Conservation (phyloP, 169 alveolate species). For the Blepharisma undulans region DNA sequence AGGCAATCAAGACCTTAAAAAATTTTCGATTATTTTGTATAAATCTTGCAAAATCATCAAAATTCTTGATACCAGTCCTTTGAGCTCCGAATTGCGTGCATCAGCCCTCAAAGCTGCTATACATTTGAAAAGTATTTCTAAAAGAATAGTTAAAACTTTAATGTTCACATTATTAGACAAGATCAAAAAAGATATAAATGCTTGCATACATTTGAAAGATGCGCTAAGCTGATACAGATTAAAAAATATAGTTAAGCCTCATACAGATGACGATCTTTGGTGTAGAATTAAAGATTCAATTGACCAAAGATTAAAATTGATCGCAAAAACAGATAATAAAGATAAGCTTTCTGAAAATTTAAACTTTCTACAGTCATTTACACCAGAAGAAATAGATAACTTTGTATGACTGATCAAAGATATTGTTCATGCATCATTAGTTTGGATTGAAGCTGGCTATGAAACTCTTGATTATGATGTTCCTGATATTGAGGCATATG, state of each 20-base stretch:
- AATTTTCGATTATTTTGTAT: background rate
- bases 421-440: background rate
- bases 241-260: background rate
- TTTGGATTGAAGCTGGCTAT: background rate
- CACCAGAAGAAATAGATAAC: background rate
- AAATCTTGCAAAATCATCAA: background rate
- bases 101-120: background rate
- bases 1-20: background rate
- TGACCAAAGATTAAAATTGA: background rate
- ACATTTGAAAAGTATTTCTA: background rate
- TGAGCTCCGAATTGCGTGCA: background rate
- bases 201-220: background rate
- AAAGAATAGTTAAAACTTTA: too few species aligned
- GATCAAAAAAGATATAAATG: background rate
- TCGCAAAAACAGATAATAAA: background rate
- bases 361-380: background rate
- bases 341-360: background rate
- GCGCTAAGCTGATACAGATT: background rate
- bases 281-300: too few species aligned
- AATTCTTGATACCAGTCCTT: background rate
- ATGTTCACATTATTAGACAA: background rate
- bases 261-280: background rate
- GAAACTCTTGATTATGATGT: background rate
- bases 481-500: background rate
- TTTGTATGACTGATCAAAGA: background rate